Evolutionary conservation across 148 eudicot species (phyloP).

Genomic region (Drosera capensis): DNA sequence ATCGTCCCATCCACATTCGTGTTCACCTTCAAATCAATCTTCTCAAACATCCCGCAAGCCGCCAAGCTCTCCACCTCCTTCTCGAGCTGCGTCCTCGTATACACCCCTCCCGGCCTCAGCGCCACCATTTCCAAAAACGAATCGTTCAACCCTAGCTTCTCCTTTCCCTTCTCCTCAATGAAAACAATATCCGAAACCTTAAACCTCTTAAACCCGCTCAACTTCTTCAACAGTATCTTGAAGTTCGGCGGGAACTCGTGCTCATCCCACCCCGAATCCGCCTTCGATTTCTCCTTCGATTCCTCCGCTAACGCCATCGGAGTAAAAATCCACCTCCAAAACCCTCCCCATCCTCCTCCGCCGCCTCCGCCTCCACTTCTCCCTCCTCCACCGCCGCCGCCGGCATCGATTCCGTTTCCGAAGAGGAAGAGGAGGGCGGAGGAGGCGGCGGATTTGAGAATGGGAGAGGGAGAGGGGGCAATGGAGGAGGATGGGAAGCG

Average conservation of each 20-base stretch:
- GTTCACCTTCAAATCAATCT: conserved; percentile 68
- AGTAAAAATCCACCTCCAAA: conserved; percentile 38
- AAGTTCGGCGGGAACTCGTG: conserved; percentile 78
- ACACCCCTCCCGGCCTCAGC: conserved; percentile 51
- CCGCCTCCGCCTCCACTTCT: conserved; percentile 27
- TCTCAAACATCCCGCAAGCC: conserved; percentile 80
- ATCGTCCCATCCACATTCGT: conserved; percentile 71
- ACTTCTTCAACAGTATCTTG: conserved; percentile 43
- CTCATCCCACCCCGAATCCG: conserved; percentile 55
- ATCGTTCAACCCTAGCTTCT: conserved; percentile 52
- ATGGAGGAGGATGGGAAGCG: conserved; percentile 1
- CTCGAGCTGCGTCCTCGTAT: conserved; percentile 72
- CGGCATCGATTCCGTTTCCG: conserved; percentile 13
- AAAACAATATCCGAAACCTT: conserved; percentile 59
- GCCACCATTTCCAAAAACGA: conserved; percentile 83
- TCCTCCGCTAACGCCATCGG: conserved; percentile 41
- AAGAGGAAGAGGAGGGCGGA: conserved; percentile 14
- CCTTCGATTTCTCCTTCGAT: conserved; percentile 21
- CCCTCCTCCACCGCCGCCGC: conserved; percentile 22
- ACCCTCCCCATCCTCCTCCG: conserved; percentile 22
- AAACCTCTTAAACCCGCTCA: conserved; percentile 69
- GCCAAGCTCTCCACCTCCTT: conserved; percentile 72
- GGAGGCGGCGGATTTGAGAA: conserved; percentile 24
- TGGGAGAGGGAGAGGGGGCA: conserved; percentile 14
- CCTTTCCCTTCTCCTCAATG: conserved; percentile 27